phyloP scores from a whole-genome alignment of 495 filamentous ascomycete species.

The Bryoglossum gracile region DNA sequence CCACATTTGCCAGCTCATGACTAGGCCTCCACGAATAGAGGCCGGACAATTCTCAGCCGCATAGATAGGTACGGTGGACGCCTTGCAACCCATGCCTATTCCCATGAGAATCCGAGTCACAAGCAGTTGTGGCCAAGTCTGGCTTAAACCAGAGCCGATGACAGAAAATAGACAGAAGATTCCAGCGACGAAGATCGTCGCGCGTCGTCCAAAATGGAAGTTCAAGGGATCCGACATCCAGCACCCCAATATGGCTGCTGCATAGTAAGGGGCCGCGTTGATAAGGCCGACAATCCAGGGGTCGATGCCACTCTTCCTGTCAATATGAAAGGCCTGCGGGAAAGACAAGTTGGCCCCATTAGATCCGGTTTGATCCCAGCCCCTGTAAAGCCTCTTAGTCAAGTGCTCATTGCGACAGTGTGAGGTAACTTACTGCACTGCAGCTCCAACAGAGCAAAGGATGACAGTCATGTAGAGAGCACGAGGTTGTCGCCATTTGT shows the following conservation, averaged over 20 bases:
- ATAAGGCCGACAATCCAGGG: slow-evolving; percentile 55
- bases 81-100: slow-evolving; percentile 75
- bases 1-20: slow-evolving; percentile 76
- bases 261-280: slow-evolving; percentile 45
- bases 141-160: slow-evolving; percentile 70
- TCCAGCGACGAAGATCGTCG: slow-evolving; percentile 77
- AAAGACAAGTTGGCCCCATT: slow-evolving; percentile 19
- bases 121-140: slow-evolving; percentile 67
- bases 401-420: neutral
- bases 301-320: slow-evolving; percentile 44
- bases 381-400: neutral
- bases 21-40: slow-evolving; percentile 66
- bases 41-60: slow-evolving; percentile 71
- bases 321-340: slow-evolving; percentile 22
- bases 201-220: slow-evolving; percentile 68
- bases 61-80: slow-evolving; percentile 70
- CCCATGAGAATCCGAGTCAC: slow-evolving; percentile 65
- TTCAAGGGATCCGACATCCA: slow-evolving; percentile 80
- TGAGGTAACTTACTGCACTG: slow-evolving; percentile 58
- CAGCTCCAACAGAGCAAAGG: slow-evolving; percentile 55
- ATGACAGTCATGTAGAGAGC: slow-evolving; percentile 62
- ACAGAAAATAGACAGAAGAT: slow-evolving; percentile 58
- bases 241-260: slow-evolving; percentile 40
- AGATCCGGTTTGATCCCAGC: slow-evolving; percentile 14
- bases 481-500: slow-evolving; percentile 66